Conservation (phyloP, 176 grass and related monocot genomes). For the Eleusine indica region DNA sequence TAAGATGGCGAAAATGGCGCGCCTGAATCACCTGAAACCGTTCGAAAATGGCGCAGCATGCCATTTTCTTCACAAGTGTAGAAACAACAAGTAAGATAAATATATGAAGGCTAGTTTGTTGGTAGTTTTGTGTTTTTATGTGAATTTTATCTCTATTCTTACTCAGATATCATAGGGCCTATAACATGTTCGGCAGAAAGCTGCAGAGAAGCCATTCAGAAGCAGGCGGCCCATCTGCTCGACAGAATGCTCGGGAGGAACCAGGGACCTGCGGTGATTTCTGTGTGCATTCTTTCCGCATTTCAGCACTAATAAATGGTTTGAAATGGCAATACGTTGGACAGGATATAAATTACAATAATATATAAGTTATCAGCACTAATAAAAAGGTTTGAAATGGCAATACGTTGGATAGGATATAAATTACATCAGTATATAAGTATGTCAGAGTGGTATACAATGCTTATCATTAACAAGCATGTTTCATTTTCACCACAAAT, state of each 20-base stretch:
- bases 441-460: too few relatives aligned
- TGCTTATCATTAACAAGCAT: not conserved
- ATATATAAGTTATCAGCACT: too few relatives aligned
- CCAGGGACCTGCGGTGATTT: not conserved
- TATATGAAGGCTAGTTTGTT: not conserved
- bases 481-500: not conserved
- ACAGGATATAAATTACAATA: not conserved
- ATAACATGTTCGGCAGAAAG: constrained; percentile 37
- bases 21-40: too few relatives aligned
- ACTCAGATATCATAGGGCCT: not conserved
- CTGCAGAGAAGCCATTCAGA: constrained; percentile 1
- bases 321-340: not conserved
- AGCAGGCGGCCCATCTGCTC: constrained; percentile 1
- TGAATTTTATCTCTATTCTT: not conserved
- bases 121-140: not conserved
- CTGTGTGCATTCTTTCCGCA: not conserved
- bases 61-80: not conserved
- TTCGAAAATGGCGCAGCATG: not conserved
- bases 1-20: too few relatives aligned
- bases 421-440: not conserved
- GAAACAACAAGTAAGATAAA: not conserved
- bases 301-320: not conserved
- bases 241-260: not conserved
- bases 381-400: not conserved
- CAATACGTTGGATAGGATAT: not conserved